Percentiles rank a stretch among this genome's conserved stretches.
These are phyloP conservation scores for Akanthomyces dipterigenus DNA, from an alignment of 2,329 filamentous ascomycete genomes.

Conservation along the genomic window DNA sequence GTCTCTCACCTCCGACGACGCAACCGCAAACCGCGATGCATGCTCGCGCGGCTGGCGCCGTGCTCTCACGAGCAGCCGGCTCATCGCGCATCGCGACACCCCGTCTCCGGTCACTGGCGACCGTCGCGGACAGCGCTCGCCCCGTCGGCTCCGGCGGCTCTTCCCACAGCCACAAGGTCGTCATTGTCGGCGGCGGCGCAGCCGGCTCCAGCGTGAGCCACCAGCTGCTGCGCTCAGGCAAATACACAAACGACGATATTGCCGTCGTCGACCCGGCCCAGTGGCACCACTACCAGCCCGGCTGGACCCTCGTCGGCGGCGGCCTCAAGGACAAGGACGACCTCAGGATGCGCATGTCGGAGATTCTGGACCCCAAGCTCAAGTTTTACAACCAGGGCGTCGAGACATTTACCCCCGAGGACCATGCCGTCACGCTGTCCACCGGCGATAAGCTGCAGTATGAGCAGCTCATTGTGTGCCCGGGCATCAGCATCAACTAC, in stretches of 20 bases:
- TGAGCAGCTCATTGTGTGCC: constrained; percentile 58
- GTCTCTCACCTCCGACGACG: not conserved
- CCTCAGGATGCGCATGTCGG: constrained; percentile 42
- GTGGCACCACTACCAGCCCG: constrained; percentile 63
- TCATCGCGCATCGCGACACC: not conserved
- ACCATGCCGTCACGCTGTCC: constrained; percentile 48
- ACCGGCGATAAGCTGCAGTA: constrained; percentile 53
- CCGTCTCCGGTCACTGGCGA: not conserved
- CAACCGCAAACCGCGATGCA: not conserved
- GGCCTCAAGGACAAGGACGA: constrained; percentile 58
- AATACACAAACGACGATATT: constrained; percentile 53
- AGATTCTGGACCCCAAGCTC: constrained; percentile 52
- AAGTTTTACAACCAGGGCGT: constrained; percentile 52
- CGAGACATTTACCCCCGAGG: constrained; percentile 42
- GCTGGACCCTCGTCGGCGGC: constrained; percentile 63
- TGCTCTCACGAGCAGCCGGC: not conserved
- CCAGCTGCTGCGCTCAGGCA: constrained; percentile 55
- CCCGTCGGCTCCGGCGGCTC: not conserved
- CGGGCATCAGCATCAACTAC: constrained; percentile 48
- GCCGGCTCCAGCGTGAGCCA: constrained; percentile 61
- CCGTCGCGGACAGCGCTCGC: not conserved
- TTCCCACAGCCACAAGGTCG: constrained; percentile 47
- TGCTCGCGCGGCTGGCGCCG: not conserved
- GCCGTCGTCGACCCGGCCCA: constrained; percentile 56
- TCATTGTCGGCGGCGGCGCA: constrained; percentile 60